Base-by-base conservation (phyloP, 768 basidiomycete species). In the Phaeotremella skinneri region DNA sequence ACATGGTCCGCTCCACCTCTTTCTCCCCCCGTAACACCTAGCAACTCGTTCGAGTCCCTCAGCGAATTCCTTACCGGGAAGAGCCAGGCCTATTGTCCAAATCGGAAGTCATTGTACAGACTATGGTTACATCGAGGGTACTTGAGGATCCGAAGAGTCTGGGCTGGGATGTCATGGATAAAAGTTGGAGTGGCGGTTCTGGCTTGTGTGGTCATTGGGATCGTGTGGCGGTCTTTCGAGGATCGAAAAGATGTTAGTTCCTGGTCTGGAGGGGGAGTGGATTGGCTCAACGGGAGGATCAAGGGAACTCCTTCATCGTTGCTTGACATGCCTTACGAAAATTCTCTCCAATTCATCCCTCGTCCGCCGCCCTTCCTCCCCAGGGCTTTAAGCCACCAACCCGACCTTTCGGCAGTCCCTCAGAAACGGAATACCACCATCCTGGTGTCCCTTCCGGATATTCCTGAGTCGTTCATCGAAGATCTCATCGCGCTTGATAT, bases 21-120 rank as follows among this genome's bases (percentile, higher is more conserved):
- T 48, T 48, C 45, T 7, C 45, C 45, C 7, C 45, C 45, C 20
- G 25, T 48, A 11, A 48, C 45, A 9, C 45, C 45, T 26, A 48
- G 45, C 20, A 7, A 26, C 45, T 48, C 45, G 9, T 48, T 48
- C 9, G 45, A 48, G n/a, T 9, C 7, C 7, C 45, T 48, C 45
- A 48, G 45, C 45, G 17, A 7, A 26, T 9, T 48, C 45, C 25
- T 48, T 20, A 48, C 45, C 7, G n/a, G 45, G 9, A n/a, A 11
- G 9, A 20, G 21, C 45, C 9, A 20, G 7, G 45, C 7, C 17
- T 7, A n/a, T 20, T 7, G 9, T 20, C 7, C 9, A 7, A 7
- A 7, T 48, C 7, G 45, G 11, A 7, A n/a, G 7, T 21, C 45
- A n/a, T 20, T 26, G 37, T n/a, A 41, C 45, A 26, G n/a, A 48